A percentile compares a stretch with the other conserved stretches of the same genome.
Conservation (phyloP, 768 basidiomycete species). For the Gautieria morchelliformis region DNA sequence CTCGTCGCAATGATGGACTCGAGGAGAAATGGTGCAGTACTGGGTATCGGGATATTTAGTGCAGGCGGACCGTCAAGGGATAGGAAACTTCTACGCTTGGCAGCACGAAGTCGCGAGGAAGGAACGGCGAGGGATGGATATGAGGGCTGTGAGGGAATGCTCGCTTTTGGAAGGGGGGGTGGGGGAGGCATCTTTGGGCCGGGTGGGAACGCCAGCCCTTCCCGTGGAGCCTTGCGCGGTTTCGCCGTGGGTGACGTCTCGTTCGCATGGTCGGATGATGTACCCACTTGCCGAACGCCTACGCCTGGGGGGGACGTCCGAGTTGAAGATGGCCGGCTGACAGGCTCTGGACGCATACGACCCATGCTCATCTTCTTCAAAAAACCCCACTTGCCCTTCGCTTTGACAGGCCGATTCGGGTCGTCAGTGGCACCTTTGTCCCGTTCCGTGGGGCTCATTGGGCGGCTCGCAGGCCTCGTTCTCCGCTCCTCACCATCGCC, state of each 20-base stretch:
- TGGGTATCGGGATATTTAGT: constrained; percentile 53
- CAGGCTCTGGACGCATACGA: constrained; percentile 65
- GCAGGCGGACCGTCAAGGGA: constrained; percentile 64
- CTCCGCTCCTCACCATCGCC: background rate
- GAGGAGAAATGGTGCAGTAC: constrained; percentile 51
- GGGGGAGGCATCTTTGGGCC: background rate
- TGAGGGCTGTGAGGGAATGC: background rate
- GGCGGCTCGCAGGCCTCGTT: background rate
- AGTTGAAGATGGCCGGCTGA: constrained; percentile 25
- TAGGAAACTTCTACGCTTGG: constrained; percentile 82
- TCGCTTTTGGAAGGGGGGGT: background rate
- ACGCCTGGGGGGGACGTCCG: constrained; percentile 23
- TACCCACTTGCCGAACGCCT: constrained; percentile 46
- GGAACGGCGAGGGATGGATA: constrained; percentile 2
- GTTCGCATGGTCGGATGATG: constrained; percentile 9
- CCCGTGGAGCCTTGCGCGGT: constrained; percentile 3
- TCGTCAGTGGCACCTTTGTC: background rate
- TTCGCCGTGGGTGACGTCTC: constrained; percentile 28
- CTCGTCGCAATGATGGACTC: constrained; percentile 34
- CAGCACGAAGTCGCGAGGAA: constrained; percentile 26
- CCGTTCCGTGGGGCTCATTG: background rate
- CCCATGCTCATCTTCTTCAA: constrained; percentile 99
- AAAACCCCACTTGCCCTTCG: constrained; percentile 78
- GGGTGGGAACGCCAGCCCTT: background rate
- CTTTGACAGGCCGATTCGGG: background rate